These are phyloP conservation scores for Fusarium concolor DNA, from an alignment of 2,329 filamentous ascomycete genomes.

Conservation along the genomic window DNA sequence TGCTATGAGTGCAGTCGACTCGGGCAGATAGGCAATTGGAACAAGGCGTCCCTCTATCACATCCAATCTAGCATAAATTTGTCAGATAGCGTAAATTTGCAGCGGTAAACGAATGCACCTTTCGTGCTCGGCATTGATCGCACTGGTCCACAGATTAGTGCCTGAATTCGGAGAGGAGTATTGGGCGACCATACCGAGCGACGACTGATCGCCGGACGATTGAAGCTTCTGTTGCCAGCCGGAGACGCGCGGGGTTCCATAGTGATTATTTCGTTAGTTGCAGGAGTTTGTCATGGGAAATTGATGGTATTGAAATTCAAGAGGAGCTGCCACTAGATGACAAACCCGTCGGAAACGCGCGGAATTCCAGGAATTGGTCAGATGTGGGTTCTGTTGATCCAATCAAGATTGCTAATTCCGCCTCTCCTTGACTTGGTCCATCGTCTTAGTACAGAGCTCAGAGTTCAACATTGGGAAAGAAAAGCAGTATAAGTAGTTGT, in stretches of 20 bases:
- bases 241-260: conserved; percentile 40
- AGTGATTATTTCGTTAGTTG: too few species aligned
- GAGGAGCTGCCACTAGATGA: not conserved
- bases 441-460: not conserved
- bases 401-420: not conserved
- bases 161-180: too few species aligned
- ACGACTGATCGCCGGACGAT: conserved; percentile 24
- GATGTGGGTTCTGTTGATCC: not conserved
- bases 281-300: not conserved
- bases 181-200: conserved; percentile 28
- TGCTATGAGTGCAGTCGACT: conserved; percentile 50
- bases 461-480: not conserved
- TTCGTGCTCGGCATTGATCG: conserved; percentile 42
- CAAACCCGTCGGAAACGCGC: conserved; percentile 10
- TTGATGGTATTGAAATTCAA: not conserved
- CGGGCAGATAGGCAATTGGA: conserved; percentile 51
- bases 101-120: conserved; percentile 1
- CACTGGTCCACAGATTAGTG: conserved; percentile 26
- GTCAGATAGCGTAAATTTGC: not conserved
- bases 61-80: conserved; percentile 20
- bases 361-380: conserved; percentile 15
- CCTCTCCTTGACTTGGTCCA: too few species aligned
- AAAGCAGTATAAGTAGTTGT: not conserved
- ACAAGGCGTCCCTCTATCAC: conserved; percentile 38
- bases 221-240: not conserved